Conservation (phyloP, 805 yeast genomes). For the Maudiozyma barnettii region DNA sequence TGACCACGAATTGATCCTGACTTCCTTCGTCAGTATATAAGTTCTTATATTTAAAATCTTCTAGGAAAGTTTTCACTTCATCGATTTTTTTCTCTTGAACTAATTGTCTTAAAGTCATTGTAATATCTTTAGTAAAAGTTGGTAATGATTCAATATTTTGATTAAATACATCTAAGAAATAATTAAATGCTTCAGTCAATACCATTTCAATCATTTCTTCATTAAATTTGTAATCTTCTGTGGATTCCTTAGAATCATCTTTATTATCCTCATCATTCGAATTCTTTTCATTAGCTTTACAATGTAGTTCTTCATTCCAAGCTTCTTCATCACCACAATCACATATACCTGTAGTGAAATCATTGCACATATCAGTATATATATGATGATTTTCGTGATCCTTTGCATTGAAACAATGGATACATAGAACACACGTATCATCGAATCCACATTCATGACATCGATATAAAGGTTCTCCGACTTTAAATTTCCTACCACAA, state of each 20-base stretch:
- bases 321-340: slow-evolving; percentile 69
- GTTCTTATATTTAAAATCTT: slow-evolving; percentile 10
- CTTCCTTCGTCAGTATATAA: slow-evolving; percentile 2
- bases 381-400: slow-evolving; percentile 66
- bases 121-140: slow-evolving; percentile 24
- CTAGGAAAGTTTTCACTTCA: slow-evolving; percentile 14
- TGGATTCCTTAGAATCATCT: slow-evolving; percentile 17
- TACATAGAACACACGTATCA: slow-evolving; percentile 69
- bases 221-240: slow-evolving; percentile 6
- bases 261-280: slow-evolving; percentile 23
- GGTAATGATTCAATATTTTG: slow-evolving; percentile 29
- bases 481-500: slow-evolving; percentile 55
- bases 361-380: slow-evolving; percentile 39
- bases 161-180: slow-evolving; percentile 33
- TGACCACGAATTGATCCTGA: slow-evolving; percentile 35
- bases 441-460: slow-evolving; percentile 73
- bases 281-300: slow-evolving; percentile 32
- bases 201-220: slow-evolving; percentile 20
- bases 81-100: slow-evolving; percentile 16
- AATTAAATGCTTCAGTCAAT: slow-evolving; percentile 30
- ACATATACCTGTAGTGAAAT: slow-evolving; percentile 48
- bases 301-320: slow-evolving; percentile 44
- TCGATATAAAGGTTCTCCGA: slow-evolving; percentile 59
- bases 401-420: slow-evolving; percentile 56
- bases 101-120: slow-evolving; percentile 22